Evolutionary conservation across 768 basidiomycete genomes (phyloP).

Genomic region (Collybia sp.): DNA sequence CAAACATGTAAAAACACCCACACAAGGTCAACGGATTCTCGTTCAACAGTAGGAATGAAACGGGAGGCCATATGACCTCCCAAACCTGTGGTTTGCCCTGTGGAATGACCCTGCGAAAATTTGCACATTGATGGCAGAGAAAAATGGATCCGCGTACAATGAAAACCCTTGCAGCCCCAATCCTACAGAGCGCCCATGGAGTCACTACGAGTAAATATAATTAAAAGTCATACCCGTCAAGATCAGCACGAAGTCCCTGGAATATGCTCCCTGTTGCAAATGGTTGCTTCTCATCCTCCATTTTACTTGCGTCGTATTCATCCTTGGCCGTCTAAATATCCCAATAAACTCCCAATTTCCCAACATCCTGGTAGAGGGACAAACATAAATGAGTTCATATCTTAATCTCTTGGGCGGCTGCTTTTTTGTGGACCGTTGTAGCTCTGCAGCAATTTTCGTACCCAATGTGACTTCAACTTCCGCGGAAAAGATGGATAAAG

Average conservation of each 20-base stretch:
- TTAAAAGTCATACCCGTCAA: slow-evolving; percentile 58
- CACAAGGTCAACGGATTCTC: slow-evolving; percentile 90
- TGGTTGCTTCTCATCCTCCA: slow-evolving; percentile 58
- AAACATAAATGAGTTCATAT: slow-evolving; percentile 82
- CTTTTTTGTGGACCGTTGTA: slow-evolving; percentile 93
- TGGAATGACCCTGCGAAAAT: slow-evolving; percentile 70
- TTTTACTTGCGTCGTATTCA: slow-evolving; percentile 69
- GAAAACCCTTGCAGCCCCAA: slow-evolving; percentile 74
- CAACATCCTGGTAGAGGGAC: slow-evolving; percentile 13
- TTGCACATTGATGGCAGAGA: not conserved
- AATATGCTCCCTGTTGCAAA: slow-evolving; percentile 77
- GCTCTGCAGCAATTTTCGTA: slow-evolving; percentile 63
- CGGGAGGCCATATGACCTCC: slow-evolving; percentile 64
- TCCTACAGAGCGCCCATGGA: slow-evolving; percentile 28
- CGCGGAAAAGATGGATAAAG: slow-evolving; percentile 62
- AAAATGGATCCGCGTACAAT: slow-evolving; percentile 48
- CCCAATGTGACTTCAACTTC: slow-evolving; percentile 61
- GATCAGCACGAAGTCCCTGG: slow-evolving; percentile 80
- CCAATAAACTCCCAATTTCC: not conserved
- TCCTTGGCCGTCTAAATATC: slow-evolving; percentile 67
- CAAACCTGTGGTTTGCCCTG: slow-evolving; percentile 86
- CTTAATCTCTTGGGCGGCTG: slow-evolving; percentile 73
- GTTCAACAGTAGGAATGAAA: slow-evolving; percentile 94
- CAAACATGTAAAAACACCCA: slow-evolving; percentile 28
- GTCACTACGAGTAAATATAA: not conserved